Conservation (phyloP, 352 stramenopile species). For the Hyaloperonospora brassicae region DNA sequence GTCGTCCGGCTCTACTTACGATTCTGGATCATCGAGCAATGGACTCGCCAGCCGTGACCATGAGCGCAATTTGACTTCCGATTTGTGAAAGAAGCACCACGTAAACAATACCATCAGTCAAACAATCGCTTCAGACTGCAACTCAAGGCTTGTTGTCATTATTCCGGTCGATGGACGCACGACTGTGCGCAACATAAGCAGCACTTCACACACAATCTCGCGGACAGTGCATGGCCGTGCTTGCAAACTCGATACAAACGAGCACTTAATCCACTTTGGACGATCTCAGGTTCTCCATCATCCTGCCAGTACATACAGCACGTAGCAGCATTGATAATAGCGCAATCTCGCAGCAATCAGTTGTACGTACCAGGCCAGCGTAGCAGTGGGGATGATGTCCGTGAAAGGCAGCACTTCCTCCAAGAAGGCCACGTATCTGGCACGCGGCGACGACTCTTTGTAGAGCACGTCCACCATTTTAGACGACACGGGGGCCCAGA, state of each 20-base stretch:
- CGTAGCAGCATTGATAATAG: neutral
- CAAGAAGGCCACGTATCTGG: slow-evolving; percentile 83
- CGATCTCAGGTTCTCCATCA: slow-evolving; percentile 52
- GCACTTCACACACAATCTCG: neutral
- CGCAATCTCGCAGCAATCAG: neutral
- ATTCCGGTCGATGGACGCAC: too few species aligned
- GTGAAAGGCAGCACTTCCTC: slow-evolving; percentile 91
- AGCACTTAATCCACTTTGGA: slow-evolving; percentile 31
- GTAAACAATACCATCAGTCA: too few species aligned
- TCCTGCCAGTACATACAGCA: slow-evolving; percentile 17
- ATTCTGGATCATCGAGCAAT: too few species aligned
- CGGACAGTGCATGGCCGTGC: slow-evolving; percentile 5
- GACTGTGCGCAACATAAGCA: slow-evolving; percentile 1
- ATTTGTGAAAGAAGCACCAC: too few species aligned
- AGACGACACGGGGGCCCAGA: slow-evolving; percentile 88
- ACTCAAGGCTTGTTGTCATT: too few species aligned
- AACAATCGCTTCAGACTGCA: too few species aligned
- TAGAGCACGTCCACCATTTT: slow-evolving; percentile 90
- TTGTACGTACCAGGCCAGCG: slow-evolving; percentile 76
- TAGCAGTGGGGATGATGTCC: slow-evolving; percentile 92
- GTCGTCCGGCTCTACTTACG: too few species aligned
- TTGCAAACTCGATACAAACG: slow-evolving; percentile 20
- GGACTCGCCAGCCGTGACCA: too few species aligned
- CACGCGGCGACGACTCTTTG: slow-evolving; percentile 65
- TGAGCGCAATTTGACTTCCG: too few species aligned